Evolutionary conservation across 2,329 filamentous ascomycete genomes (phyloP).

Genomic region (Helicocarpus griseus): DNA sequence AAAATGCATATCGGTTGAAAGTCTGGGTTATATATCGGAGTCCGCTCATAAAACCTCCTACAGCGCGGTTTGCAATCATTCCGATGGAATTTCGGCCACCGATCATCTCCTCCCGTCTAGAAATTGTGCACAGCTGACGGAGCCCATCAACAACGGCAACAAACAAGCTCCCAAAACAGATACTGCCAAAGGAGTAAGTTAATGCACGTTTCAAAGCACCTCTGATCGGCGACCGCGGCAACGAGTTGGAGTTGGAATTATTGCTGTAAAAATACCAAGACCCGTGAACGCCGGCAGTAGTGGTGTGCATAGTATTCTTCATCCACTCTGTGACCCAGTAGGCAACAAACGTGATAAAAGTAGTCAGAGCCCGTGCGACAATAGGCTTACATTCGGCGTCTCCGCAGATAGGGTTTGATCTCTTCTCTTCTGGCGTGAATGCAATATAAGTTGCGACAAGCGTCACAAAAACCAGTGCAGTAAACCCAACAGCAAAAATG

Average conservation of each 20-base stretch:
- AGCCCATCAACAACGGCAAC: constrained; percentile 82
- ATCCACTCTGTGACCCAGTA: constrained; percentile 93
- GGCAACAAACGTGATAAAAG: constrained; percentile 80
- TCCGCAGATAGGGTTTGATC: constrained; percentile 45
- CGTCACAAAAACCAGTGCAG: constrained; percentile 78
- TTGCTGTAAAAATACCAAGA: constrained; percentile 79
- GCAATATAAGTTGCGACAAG: constrained; percentile 78
- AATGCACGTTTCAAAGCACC: constrained; percentile 72
- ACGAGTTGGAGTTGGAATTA: constrained; percentile 49
- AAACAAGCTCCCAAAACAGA: constrained; percentile 74
- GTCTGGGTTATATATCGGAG: constrained; percentile 82
- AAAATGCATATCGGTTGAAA: constrained; percentile 86
- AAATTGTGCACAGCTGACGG: constrained; percentile 72
- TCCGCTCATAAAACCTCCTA: constrained; percentile 66
- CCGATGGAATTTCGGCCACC: constrained; percentile 61
- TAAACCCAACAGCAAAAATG: constrained; percentile 62
- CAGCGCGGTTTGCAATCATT: constrained; percentile 58
- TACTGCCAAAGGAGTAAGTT: constrained; percentile 88
- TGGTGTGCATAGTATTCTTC: constrained; percentile 87
- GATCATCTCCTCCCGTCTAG: constrained; percentile 53
- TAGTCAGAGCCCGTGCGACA: constrained; percentile 74
- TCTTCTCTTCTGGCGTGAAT: constrained; percentile 53
- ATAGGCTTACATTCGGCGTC: constrained; percentile 58
- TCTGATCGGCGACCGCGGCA: constrained; percentile 68
- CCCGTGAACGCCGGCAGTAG: constrained; percentile 79